phyloP scores from a whole-genome alignment of 1,139 yeast genomes.

The Saccharomyces hybrid region DNA sequence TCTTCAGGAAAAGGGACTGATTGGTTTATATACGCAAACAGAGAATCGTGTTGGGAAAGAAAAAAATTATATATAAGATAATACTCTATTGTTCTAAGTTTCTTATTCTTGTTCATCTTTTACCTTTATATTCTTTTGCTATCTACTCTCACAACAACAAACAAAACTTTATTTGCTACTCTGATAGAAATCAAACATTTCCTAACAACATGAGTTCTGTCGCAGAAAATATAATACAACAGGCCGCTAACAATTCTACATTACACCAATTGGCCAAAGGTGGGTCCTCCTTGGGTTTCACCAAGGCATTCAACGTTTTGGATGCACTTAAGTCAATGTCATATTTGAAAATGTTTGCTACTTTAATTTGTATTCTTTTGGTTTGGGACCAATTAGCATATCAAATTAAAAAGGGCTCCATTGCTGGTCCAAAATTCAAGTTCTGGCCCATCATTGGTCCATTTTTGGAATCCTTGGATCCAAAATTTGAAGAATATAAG shows the following conservation, averaged over 20 bases:
- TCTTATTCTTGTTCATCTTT: neutral
- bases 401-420: slow-evolving; percentile 69
- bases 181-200: neutral
- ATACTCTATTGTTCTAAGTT: neutral
- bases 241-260: neutral
- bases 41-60: neutral
- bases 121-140: neutral
- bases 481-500: slow-evolving; percentile 86
- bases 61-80: neutral
- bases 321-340: slow-evolving; percentile 24
- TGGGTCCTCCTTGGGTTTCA: slow-evolving; percentile 1
- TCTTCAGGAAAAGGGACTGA: neutral
- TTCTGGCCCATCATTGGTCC: slow-evolving; percentile 96
- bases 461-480: slow-evolving; percentile 88
- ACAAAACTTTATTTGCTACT: neutral
- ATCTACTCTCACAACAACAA: neutral
- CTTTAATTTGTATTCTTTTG: slow-evolving; percentile 45
- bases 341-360: slow-evolving; percentile 47
- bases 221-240: neutral
- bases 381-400: slow-evolving; percentile 78
- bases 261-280: slow-evolving; percentile 4
- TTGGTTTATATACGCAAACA: neutral
- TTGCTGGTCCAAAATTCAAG: slow-evolving; percentile 83
- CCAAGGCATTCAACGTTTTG: slow-evolving; percentile 5
- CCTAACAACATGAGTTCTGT: neutral